Evolutionary conservation across 768 basidiomycete species (phyloP).

Genomic region (Tricholoma furcatifolium): DNA sequence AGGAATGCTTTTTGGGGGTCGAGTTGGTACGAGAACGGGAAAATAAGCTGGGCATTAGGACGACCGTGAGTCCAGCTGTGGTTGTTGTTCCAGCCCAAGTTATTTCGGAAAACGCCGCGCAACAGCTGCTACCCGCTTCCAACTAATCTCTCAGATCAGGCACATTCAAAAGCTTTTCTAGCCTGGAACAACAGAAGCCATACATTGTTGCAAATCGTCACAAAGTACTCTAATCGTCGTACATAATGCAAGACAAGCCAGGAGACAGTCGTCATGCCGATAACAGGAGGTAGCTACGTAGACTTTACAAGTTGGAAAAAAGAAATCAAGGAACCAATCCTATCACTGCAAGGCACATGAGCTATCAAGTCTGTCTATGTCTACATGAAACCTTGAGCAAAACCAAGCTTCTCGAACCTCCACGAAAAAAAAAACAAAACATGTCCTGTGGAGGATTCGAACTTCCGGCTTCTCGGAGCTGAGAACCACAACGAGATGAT

Average conservation of each 20-base stretch:
- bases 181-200: too few species aligned
- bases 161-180: too few species aligned
- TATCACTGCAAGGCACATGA: too few species aligned
- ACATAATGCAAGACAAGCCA: too few species aligned
- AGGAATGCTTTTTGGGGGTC: slow-evolving; percentile 43
- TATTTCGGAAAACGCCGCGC: slow-evolving; percentile 12
- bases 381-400: too few species aligned
- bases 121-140: not conserved
- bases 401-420: not conserved
- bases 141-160: not conserved
- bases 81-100: slow-evolving; percentile 9
- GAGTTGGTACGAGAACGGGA: slow-evolving; percentile 68
- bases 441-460: slow-evolving; percentile 15
- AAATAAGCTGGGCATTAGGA: slow-evolving; percentile 72
- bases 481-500: slow-evolving; percentile 11
- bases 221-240: too few species aligned
- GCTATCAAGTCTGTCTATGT: too few species aligned
- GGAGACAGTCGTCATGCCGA: too few species aligned
- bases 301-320: too few species aligned
- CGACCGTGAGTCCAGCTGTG: slow-evolving; percentile 17
- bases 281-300: too few species aligned
- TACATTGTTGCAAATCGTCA: too few species aligned
- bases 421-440: not conserved
- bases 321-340: too few species aligned
- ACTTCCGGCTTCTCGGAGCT: slow-evolving; percentile 15